Evolutionary conservation across 1,139 yeast species (phyloP).

Genomic region (Sugiyamaella pinicola): DNA sequence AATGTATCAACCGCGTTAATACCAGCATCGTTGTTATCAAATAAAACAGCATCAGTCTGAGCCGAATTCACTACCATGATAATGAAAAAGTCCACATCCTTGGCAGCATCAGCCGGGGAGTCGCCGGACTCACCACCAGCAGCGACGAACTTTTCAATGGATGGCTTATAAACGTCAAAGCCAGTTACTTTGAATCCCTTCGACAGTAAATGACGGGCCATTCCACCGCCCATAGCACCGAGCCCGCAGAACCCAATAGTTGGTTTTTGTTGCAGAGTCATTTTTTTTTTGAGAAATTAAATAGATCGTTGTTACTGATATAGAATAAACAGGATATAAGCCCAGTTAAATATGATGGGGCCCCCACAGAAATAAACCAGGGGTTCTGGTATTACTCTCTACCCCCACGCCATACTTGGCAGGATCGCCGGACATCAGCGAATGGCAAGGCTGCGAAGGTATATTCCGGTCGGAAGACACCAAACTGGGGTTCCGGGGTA

Average conservation of each 20-base stretch:
- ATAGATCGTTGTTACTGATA: background rate
- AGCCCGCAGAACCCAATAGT: constrained; percentile 22
- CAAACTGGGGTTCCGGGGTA: background rate
- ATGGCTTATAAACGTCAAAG: constrained; percentile 22
- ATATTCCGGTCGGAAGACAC: constrained; percentile 2
- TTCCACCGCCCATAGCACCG: constrained; percentile 26
- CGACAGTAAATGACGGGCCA: constrained; percentile 20
- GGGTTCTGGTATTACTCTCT: background rate
- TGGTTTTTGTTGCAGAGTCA: constrained; percentile 1
- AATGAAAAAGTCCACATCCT: constrained; percentile 18
- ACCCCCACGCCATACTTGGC: constrained; percentile 7
- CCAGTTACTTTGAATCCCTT: constrained; percentile 20
- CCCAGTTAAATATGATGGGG: constrained; percentile 5
- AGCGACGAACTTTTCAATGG: constrained; percentile 19
- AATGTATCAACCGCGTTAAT: constrained; percentile 15
- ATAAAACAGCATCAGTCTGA: constrained; percentile 21
- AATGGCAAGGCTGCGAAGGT: background rate
- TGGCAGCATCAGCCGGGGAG: constrained; percentile 22
- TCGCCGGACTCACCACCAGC: constrained; percentile 19
- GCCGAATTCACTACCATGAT: constrained; percentile 24
- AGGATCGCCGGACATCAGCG: background rate
- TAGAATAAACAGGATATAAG: background rate
- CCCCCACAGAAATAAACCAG: constrained; percentile 11
- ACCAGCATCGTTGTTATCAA: constrained; percentile 10
- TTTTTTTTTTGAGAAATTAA: too few relatives aligned